A percentile compares a stretch with the other conserved stretches of the same genome.
These are phyloP conservation scores for Cucurbita ficifolia DNA, from an alignment of 306 rosid species.

Conservation along the genomic window DNA sequence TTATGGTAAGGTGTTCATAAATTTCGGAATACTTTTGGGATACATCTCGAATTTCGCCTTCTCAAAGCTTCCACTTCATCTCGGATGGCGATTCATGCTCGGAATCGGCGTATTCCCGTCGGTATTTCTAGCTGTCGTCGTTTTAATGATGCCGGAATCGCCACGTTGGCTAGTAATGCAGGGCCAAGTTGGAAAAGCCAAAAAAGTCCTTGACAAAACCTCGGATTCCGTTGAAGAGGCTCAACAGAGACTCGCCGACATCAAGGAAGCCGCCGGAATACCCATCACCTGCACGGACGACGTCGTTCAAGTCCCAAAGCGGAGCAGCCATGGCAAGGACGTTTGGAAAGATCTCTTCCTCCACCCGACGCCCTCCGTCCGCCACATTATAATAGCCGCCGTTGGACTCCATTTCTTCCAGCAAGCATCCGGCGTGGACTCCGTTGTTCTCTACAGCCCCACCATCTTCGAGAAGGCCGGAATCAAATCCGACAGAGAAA, in stretches of 20 bases:
- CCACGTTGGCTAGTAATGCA: constrained; percentile 86
- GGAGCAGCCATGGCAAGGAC: constrained; percentile 23
- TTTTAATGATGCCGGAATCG: constrained; percentile 70
- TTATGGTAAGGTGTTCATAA: background rate
- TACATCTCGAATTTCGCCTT: constrained; percentile 62
- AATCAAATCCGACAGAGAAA: background rate
- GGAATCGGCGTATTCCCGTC: constrained; percentile 59
- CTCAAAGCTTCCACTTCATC: constrained; percentile 20
- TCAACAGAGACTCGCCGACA: constrained; percentile 34
- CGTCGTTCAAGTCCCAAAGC: constrained; percentile 24
- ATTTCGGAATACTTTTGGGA: constrained; percentile 12
- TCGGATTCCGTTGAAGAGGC: constrained; percentile 62
- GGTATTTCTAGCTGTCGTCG: constrained; percentile 22
- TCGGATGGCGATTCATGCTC: constrained; percentile 78
- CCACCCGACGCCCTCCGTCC: constrained; percentile 47
- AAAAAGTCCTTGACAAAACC: constrained; percentile 39
- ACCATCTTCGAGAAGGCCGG: constrained; percentile 57
- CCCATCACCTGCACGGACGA: constrained; percentile 44
- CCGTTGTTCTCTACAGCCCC: constrained; percentile 70
- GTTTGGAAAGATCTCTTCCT: constrained; percentile 63
- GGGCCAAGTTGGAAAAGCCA: constrained; percentile 62
- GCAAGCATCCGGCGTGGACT: constrained; percentile 55
- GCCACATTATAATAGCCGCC: constrained; percentile 44
- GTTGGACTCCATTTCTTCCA: constrained; percentile 57
- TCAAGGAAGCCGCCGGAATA: constrained; percentile 55